A percentile compares a stretch with the other conserved stretches of the same genome.
phyloP scores from a whole-genome alignment of 176 grass and related monocot genomes.

The Cenchrus americanus region DNA sequence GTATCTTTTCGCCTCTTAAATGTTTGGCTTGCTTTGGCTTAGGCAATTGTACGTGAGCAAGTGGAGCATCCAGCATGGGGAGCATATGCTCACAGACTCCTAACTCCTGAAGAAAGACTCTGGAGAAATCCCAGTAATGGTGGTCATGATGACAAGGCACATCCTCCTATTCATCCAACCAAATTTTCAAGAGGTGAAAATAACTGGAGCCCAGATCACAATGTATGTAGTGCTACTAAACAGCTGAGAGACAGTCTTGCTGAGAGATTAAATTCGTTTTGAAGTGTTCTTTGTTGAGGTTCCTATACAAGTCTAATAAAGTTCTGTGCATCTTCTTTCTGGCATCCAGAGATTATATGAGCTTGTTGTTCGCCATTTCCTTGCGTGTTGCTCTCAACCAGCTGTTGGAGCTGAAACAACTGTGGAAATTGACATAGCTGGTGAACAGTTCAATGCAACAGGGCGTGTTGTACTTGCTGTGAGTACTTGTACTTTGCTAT shows the following conservation, averaged over 20 bases:
- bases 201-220: slow-evolving; percentile 71
- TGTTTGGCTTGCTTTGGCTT: slow-evolving; percentile 36
- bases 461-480: slow-evolving; percentile 86
- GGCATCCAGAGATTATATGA: slow-evolving; percentile 87
- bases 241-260: slow-evolving; percentile 5
- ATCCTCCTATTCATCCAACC: slow-evolving; percentile 95
- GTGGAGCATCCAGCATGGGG: slow-evolving; percentile 75
- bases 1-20: slow-evolving; percentile 29
- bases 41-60: slow-evolving; percentile 83
- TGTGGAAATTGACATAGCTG: slow-evolving; percentile 85
- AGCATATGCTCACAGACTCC: slow-evolving; percentile 76
- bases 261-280: slow-evolving; percentile 17
- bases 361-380: slow-evolving; percentile 93
- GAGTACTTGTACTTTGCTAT: slow-evolving; percentile 38
- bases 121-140: slow-evolving; percentile 97
- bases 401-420: slow-evolving; percentile 93
- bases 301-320: slow-evolving; percentile 18
- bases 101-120: slow-evolving; percentile 79
- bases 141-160: slow-evolving; percentile 95
- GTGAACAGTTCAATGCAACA: slow-evolving; percentile 85
- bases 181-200: slow-evolving; percentile 74
- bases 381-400: slow-evolving; percentile 96
- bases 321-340: slow-evolving; percentile 32
- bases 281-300: slow-evolving; percentile 3
- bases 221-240: slow-evolving; percentile 45